Evolutionary conservation across 2,329 filamentous ascomycete species (phyloP), one percentile per base, ranked within the genome.

Genomic region (Trichoderma sp.): DNA sequence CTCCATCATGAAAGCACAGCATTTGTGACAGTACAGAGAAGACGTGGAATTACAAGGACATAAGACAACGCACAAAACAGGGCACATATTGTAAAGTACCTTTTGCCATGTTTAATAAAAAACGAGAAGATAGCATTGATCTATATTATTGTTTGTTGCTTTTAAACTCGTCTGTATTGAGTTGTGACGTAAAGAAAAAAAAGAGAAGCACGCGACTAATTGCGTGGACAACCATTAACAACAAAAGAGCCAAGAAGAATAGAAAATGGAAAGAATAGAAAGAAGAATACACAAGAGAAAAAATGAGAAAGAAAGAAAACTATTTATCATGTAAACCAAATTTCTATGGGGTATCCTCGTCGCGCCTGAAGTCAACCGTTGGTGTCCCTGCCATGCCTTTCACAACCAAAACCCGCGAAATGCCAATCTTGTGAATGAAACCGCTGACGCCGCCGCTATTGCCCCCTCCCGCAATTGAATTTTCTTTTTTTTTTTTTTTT

Each of bases 381-480:
- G 52, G 52, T 56, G 56, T 66, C 63, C 39, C 63, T 56, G 51
- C 30, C 63, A 66, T 66, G 52, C 63, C 63, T 37, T 66, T 66
- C 63, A 66, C 63, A 66, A 43, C 39, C 63, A 39, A 66, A 66
- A 58, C 52, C 63, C 52, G 34, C 39, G 63, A 66, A 58, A 66
- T 66, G 63, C n/a, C 32, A 56, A 66, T 55, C 55, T 58, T 66
- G 51, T 58, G 37, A 56, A 58, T 66, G 63, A 66, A 43, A 43
- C 63, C 63, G 63, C 52, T 66, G 63, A 66, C 63, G 63, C 63
- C 63, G 63, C 63, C 63, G 52, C 39, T 66, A 30, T 39, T 39
- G 24, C 34, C 55, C 61, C 32, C 34, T 26, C n/a, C 26, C 55
- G 56, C 30, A 32, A 32, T n/a, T 18, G 14, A 18, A 6, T 39